Percentiles rank a stretch among this genome's conserved stretches.
These are phyloP conservation scores for Hortaea sp. DNA, from an alignment of 2,329 filamentous ascomycete genomes.

Conservation along the genomic window DNA sequence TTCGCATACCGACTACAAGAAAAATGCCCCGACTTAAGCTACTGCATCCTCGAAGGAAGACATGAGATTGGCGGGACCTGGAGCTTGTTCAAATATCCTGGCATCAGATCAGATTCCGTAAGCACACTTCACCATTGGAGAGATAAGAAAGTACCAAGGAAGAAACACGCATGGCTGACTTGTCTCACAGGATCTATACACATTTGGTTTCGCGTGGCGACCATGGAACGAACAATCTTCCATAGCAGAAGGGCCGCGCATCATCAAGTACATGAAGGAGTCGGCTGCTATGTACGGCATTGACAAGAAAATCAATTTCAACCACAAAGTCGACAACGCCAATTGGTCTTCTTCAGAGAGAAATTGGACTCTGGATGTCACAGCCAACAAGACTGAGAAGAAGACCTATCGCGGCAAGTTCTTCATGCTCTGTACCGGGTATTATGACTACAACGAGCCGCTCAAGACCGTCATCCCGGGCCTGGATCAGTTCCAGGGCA, in stretches of 20 bases:
- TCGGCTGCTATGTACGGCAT: constrained; percentile 35
- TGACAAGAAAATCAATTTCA: constrained; percentile 36
- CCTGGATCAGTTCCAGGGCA: constrained; percentile 54
- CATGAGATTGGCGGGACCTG: constrained; percentile 63
- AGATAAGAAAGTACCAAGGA: too few species aligned
- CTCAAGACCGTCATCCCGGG: constrained; percentile 54
- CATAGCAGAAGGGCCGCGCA: constrained; percentile 36
- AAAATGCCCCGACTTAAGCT: constrained; percentile 44
- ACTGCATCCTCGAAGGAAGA: constrained; percentile 59
- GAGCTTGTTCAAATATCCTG: constrained; percentile 65
- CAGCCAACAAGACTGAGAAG: constrained; percentile 26
- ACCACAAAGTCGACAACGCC: constrained; percentile 31
- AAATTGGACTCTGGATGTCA: constrained; percentile 34
- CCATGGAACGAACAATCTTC: constrained; percentile 49
- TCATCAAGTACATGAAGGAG: constrained; percentile 34
- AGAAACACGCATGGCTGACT: too few species aligned
- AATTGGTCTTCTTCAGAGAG: constrained; percentile 41
- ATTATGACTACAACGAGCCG: constrained; percentile 62
- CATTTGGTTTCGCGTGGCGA: constrained; percentile 55
- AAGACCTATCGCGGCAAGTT: constrained; percentile 34
- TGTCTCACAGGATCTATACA: constrained; percentile 31
- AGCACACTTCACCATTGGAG: neutral
- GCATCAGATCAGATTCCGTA: constrained; percentile 40
- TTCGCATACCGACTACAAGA: constrained; percentile 50
- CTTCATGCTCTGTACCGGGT: constrained; percentile 55